phyloP scores from a whole-genome alignment of 768 basidiomycete genomes.

The Sutorius australiensis region DNA sequence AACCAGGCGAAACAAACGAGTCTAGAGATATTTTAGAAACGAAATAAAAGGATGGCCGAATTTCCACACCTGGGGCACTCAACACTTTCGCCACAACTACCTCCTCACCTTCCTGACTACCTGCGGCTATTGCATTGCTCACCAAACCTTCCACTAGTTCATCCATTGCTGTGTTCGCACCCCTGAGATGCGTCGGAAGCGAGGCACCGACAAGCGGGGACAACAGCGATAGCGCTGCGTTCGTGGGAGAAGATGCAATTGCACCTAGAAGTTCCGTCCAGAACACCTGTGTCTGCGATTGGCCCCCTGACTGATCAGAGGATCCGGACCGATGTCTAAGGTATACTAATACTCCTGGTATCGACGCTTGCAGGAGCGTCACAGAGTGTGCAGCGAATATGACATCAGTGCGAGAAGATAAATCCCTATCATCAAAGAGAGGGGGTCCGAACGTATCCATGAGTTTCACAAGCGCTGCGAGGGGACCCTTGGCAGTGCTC shows the following conservation, averaged over 20 bases:
- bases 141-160: slow-evolving; percentile 30
- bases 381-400: slow-evolving; percentile 38
- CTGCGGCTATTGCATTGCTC: background rate
- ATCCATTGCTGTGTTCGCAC: slow-evolving; percentile 45
- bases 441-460: slow-evolving; percentile 50
- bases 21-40: slow-evolving; percentile 8
- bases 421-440: slow-evolving; percentile 42
- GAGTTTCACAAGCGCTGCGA: slow-evolving; percentile 37
- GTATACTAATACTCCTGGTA: slow-evolving; percentile 49
- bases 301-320: slow-evolving; percentile 4
- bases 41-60: background rate
- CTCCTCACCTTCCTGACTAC: background rate
- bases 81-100: slow-evolving; percentile 8
- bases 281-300: slow-evolving; percentile 13
- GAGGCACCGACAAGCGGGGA: slow-evolving; percentile 36
- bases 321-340: slow-evolving; percentile 30
- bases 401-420: slow-evolving; percentile 44
- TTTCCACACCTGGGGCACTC: slow-evolving; percentile 16
- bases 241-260: slow-evolving; percentile 32
- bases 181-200: slow-evolving; percentile 46
- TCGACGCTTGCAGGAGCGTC: slow-evolving; percentile 38
- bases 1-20: slow-evolving; percentile 20
- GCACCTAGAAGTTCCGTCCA: slow-evolving; percentile 38
- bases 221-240: slow-evolving; percentile 38
- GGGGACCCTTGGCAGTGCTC: slow-evolving; percentile 11